A percentile compares a stretch with the other conserved stretches of the same genome.
Conservation (phyloP, 2,329 filamentous ascomycete species). For the Venturia effusa region DNA sequence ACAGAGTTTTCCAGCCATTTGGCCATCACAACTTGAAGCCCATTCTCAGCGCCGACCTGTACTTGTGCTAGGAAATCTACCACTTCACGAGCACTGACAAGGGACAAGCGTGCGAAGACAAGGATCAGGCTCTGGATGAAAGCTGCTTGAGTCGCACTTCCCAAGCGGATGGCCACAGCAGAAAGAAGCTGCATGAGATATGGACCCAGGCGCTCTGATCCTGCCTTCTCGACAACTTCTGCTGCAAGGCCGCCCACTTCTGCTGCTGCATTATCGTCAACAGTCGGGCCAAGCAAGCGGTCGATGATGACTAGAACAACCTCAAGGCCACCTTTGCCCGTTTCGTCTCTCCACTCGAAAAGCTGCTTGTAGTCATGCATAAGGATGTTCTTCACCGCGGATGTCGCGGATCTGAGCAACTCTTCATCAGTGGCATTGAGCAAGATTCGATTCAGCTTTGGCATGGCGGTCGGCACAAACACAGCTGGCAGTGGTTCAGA, state of each 20-base stretch:
- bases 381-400: constrained; percentile 80
- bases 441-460: constrained; percentile 73
- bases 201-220: constrained; percentile 79
- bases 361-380: constrained; percentile 84
- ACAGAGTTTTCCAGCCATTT: constrained; percentile 98
- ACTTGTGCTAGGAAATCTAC: constrained; percentile 84
- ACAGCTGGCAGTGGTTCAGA: constrained; percentile 76
- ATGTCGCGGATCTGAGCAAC: constrained; percentile 74
- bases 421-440: constrained; percentile 80
- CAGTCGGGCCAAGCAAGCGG: constrained; percentile 66
- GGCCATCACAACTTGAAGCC: constrained; percentile 76
- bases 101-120: constrained; percentile 83
- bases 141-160: constrained; percentile 68
- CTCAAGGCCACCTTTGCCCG: constrained; percentile 73
- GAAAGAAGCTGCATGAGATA: constrained; percentile 80
- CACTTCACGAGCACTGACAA: constrained; percentile 78
- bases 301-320: constrained; percentile 87
- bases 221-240: constrained; percentile 90
- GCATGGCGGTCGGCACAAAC: constrained; percentile 75
- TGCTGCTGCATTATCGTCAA: constrained; percentile 91
- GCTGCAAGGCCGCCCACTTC: constrained; percentile 92
- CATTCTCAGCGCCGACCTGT: constrained; percentile 66
- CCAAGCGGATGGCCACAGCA: constrained; percentile 77
- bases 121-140: constrained; percentile 95
- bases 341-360: constrained; percentile 70